Evolutionary conservation across 208 protist genomes (phyloP).

Genomic region (Leishmania major): DNA sequence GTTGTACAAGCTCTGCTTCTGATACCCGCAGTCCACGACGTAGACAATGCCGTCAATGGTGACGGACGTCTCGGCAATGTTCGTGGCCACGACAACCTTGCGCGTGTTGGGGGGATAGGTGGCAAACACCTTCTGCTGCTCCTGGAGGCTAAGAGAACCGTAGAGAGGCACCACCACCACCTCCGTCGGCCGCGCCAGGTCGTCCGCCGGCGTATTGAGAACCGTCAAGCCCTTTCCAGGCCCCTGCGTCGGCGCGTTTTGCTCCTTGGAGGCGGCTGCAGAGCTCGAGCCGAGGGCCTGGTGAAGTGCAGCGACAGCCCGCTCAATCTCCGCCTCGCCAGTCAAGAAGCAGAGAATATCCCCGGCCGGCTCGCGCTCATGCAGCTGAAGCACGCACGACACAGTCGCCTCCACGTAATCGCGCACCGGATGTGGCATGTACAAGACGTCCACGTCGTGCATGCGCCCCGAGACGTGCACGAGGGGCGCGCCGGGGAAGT

Average conservation of each 20-base stretch:
- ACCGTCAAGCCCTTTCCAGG: not conserved
- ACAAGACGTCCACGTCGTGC: conserved; percentile 87
- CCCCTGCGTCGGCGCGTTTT: not conserved
- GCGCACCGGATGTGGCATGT: conserved; percentile 78
- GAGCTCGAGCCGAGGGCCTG: conserved; percentile 16
- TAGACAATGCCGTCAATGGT: conserved; percentile 99
- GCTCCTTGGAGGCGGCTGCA: not conserved
- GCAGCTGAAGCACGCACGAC: conserved; percentile 67
- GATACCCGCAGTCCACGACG: conserved; percentile 99
- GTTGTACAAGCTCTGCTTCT: conserved; percentile 99
- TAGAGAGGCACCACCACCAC: conserved; percentile 83
- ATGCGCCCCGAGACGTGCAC: conserved; percentile 97
- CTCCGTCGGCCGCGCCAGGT: conserved; percentile 21
- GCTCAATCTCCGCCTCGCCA: conserved; percentile 88
- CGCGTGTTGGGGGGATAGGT: conserved; percentile 42
- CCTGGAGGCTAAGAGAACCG: conserved; percentile 66
- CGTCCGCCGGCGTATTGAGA: not conserved
- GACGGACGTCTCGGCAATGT: conserved; percentile 99
- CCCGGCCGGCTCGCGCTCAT: conserved; percentile 65
- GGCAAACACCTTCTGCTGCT: conserved; percentile 84
- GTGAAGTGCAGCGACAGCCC: conserved; percentile 44
- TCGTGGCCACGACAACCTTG: conserved; percentile 98
- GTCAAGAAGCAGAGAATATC: conserved; percentile 92
- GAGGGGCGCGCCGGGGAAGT: conserved; percentile 96
- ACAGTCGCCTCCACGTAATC: conserved; percentile 94